phyloP scores from a whole-genome alignment of 805 yeast genomes.

The Schizosaccharomyces japonicus region DNA sequence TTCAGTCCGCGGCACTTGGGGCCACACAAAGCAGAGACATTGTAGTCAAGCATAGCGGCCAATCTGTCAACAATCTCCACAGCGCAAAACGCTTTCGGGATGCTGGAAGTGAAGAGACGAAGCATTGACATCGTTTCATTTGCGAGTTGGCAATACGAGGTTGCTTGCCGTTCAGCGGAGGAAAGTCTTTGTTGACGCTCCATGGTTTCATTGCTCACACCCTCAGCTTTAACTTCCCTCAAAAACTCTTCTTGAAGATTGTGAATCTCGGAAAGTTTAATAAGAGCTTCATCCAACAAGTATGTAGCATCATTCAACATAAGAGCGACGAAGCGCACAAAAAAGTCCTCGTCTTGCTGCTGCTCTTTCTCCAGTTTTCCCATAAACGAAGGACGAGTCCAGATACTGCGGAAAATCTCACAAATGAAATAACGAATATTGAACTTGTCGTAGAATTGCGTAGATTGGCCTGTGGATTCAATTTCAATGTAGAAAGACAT shows the following conservation, averaged over 20 bases:
- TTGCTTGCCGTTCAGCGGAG: constrained; percentile 51
- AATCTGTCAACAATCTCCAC: constrained; percentile 80
- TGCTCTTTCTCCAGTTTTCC: constrained; percentile 47
- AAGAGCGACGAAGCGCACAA: constrained; percentile 77
- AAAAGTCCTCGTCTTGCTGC: constrained; percentile 48
- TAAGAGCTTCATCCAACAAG: constrained; percentile 69
- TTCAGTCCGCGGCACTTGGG: constrained; percentile 77
- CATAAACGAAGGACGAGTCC: constrained; percentile 51
- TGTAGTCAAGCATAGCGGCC: constrained; percentile 89
- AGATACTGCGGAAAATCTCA: constrained; percentile 53
- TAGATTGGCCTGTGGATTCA: constrained; percentile 84
- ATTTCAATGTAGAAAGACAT: constrained; percentile 81
- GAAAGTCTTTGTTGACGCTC: constrained; percentile 21
- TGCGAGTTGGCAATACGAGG: constrained; percentile 57
- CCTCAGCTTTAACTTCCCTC: constrained; percentile 16
- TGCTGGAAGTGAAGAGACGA: constrained; percentile 59
- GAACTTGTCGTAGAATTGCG: constrained; percentile 90
- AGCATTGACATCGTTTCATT: constrained; percentile 63
- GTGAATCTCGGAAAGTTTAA: constrained; percentile 57
- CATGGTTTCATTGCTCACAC: constrained; percentile 12
- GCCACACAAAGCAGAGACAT: constrained; percentile 77
- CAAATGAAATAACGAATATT: constrained; percentile 74
- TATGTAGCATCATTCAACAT: constrained; percentile 87
- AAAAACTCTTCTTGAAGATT: constrained; percentile 46
- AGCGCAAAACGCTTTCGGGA: constrained; percentile 64